phyloP scores from a whole-genome alignment of 2,329 filamentous ascomycete species.

The Simplicillium sp. region DNA sequence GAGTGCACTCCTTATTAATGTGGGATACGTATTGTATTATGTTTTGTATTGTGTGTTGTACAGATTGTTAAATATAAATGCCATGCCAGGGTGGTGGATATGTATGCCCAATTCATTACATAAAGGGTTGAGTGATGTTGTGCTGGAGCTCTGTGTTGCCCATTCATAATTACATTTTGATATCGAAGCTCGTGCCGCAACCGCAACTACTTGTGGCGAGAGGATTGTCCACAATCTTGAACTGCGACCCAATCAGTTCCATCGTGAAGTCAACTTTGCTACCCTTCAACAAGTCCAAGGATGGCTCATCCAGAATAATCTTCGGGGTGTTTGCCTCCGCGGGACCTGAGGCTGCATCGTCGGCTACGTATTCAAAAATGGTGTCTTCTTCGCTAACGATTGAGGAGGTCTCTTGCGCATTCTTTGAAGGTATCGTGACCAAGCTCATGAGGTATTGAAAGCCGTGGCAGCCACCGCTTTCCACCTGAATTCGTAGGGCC shows the following conservation, averaged over 20 bases:
- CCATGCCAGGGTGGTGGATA: not conserved
- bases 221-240: slow-evolving; percentile 93
- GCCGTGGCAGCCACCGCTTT: slow-evolving; percentile 90
- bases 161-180: slow-evolving; percentile 50
- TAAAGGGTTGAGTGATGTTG: slow-evolving; percentile 4
- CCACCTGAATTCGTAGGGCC: slow-evolving; percentile 83
- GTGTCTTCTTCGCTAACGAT: slow-evolving; percentile 67
- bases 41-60: slow-evolving; percentile 1
- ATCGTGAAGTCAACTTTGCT: slow-evolving; percentile 95
- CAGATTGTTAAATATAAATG: not conserved
- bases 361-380: slow-evolving; percentile 63
- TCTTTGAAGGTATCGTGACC: slow-evolving; percentile 45
- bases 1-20: not conserved
- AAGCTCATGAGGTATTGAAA: slow-evolving; percentile 96
- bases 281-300: slow-evolving; percentile 78
- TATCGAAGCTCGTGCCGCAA: slow-evolving; percentile 95
- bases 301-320: slow-evolving; percentile 80
- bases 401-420: slow-evolving; percentile 21
- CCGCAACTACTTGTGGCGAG: slow-evolving; percentile 88
- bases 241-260: slow-evolving; percentile 82
- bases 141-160: not conserved
- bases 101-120: slow-evolving; percentile 1
- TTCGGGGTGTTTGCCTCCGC: slow-evolving; percentile 44
- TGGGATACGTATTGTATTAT: not conserved
- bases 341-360: slow-evolving; percentile 24